These are phyloP conservation scores for Pichia sp. DNA, from an alignment of 1,139 yeast genomes.

Conservation along the genomic window DNA sequence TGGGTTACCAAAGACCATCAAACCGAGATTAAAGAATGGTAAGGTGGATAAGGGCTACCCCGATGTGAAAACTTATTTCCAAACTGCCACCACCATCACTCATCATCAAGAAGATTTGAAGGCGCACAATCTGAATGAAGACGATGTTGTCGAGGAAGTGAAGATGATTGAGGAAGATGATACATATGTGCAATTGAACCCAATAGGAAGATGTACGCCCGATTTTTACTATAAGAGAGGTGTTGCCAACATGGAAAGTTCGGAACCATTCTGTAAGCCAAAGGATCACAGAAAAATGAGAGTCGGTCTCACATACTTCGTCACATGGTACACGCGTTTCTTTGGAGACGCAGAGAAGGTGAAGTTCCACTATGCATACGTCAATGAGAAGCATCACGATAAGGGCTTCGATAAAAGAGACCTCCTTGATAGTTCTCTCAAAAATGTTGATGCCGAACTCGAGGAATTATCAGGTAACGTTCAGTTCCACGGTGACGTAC, in stretches of 20 bases:
- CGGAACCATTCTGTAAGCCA: constrained; percentile 83
- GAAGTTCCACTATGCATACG: constrained; percentile 58
- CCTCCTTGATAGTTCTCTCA: constrained; percentile 15
- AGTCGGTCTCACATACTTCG: constrained; percentile 58
- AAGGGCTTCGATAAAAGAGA: constrained; percentile 43
- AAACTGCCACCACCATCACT: constrained; percentile 54
- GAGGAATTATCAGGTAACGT: constrained; percentile 23
- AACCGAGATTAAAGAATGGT: constrained; percentile 69
- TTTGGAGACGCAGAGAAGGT: constrained; percentile 54
- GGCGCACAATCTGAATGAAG: constrained; percentile 65
- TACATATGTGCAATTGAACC: constrained; percentile 62
- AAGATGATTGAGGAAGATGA: constrained; percentile 55
- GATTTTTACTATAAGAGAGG: constrained; percentile 64
- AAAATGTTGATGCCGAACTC: constrained; percentile 24
- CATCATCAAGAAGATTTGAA: constrained; percentile 52
- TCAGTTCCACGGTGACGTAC: constrained; percentile 30
- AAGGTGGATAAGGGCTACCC: constrained; percentile 59
- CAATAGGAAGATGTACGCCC: constrained; percentile 81
- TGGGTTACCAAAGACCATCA: constrained; percentile 75
- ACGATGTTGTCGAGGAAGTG: constrained; percentile 49
- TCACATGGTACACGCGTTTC: constrained; percentile 69
- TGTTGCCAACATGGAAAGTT: constrained; percentile 41
- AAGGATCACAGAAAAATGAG: constrained; percentile 49
- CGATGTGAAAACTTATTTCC: constrained; percentile 69
- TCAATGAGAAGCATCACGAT: constrained; percentile 46